Evolutionary conservation across 2,329 filamentous ascomycete genomes (phyloP), one percentile per base, ranked within the genome.

Genomic region (Talaromyces sp.): DNA sequence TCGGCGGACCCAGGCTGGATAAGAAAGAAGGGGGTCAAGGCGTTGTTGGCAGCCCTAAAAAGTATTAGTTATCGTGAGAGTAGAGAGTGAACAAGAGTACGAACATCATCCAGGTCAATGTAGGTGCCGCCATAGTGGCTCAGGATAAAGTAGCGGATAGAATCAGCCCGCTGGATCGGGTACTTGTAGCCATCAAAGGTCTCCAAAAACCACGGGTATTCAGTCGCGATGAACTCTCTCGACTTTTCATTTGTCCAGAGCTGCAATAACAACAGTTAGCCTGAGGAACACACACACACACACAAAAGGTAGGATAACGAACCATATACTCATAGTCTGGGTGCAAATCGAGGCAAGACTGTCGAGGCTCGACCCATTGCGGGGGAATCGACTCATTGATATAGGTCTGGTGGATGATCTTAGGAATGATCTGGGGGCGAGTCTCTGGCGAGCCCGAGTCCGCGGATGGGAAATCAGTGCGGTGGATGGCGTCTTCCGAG

Each of bases 331-430:
- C 87, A 73, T 88, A 92, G 67, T 87, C 87, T 1, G 85, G 81
- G 71, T 92, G 89, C 57, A 88, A 73, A 27, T 88, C 82, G 60
- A 87, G 77, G 76, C 89, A 92, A 67, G 82, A 87, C 74, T 86
- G 78, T 67, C 90, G 87, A 34, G 88, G 82, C 9, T 81, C 81
- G 62, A 80, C 76, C 89, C 89, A 92, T 59, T 87, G 83, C 53
- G 77, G 78, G 0, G 89, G 89, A 44, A 92, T 86, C 51, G 82
- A 85, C 61, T 87, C 84, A 71, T 90, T 91, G 69, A 85, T 85
- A 75, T 90, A 91, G 9, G 89, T 91, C 73, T 91, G 89, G 77
- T 91, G 89, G 61, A 91, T 89, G 70, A 91, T 91, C 76, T 89
- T 90, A 55, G 89, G 89, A 56, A 91, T 90, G 66, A 90, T 73